phyloP scores from a whole-genome alignment of 2,329 filamentous ascomycete species.

The Tricladium varicosporioides region DNA sequence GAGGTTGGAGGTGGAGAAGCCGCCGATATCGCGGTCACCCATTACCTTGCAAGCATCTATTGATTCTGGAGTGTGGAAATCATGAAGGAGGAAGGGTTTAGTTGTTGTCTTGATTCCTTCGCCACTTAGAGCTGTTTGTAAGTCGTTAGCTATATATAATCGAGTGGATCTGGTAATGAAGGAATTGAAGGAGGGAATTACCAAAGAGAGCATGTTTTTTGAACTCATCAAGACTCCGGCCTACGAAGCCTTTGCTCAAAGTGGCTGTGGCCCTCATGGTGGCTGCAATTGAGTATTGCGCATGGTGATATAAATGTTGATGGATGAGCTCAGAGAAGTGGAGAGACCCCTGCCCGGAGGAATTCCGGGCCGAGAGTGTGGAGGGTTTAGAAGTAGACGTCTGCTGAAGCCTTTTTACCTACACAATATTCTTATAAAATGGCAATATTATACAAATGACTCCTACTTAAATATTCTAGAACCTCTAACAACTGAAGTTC shows the following conservation, averaged over 20 bases:
- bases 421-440: no score
- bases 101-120: constrained; percentile 66
- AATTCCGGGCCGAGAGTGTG: no score
- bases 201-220: constrained; percentile 53
- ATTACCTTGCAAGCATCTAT: constrained; percentile 68
- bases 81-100: constrained; percentile 62
- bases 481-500: no score
- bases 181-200: constrained; percentile 31
- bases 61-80: constrained; percentile 53
- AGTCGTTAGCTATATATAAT: constrained; percentile 1
- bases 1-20: constrained; percentile 73
- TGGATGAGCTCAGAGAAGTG: no score
- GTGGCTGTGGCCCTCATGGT: constrained; percentile 46
- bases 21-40: constrained; percentile 83
- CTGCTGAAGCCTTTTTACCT: no score
- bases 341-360: no score
- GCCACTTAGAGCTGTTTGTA: constrained; percentile 58
- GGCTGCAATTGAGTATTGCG: not conserved
- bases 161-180: not conserved
- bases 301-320: not conserved
- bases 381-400: no score
- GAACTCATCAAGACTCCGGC: constrained; percentile 57
- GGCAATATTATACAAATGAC: no score
- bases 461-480: no score
- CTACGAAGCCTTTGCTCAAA: constrained; percentile 51